Base-by-base conservation (phyloP, 2,329 filamentous ascomycete species). In the Monilinia vaccinii-corymbosi region DNA sequence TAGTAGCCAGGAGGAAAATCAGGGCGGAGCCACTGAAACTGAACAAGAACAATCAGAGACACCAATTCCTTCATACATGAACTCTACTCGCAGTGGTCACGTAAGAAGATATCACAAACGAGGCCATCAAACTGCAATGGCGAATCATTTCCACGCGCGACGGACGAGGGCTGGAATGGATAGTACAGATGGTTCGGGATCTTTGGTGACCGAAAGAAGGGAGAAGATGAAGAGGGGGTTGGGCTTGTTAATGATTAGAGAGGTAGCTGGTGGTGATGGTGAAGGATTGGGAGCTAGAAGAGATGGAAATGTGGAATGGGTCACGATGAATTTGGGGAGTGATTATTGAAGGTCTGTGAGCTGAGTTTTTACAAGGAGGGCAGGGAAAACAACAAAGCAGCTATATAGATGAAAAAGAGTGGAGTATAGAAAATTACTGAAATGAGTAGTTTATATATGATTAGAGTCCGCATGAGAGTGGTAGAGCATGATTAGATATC, bases 141-240 rank as follows among this genome's bases (percentile, higher is more conserved):
- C 21, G 3, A 58, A 42, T 32, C 56, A 58, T 51, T 58, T 49
- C 14, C 56, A 58, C 18, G 56, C 56, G 18, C 42, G 56, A 16
- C 16, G 25, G 4, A 11, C 18, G 31, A 42, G 36, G 10, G 36
- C 14, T 11, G 25, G 31, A 6, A n/a, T 31, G 9, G 13, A 36
- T 36, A 56, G 53, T 36, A 25, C 42, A n/a, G 53, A 56, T 50
- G 18, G 44, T 13, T 25, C n/a, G 3, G 18, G 25, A 14, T 42
- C n/a, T 44, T 38, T 58, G 2, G 10, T 23, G 6, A 3, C 14
- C 14, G n/a, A 32, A 1, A 58, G 21, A 13, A 51, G n/a, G 28
- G 16, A 14, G 10, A 51, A 28, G 10, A 16, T 36, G 46, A 58
- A 32, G 10, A 23, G 36, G 0, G 38, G n/a, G n/a, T 44, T 58